Evolutionary conservation across 176 grass and related monocot species (phyloP).

Genomic region (Alopecurus myosuroides): DNA sequence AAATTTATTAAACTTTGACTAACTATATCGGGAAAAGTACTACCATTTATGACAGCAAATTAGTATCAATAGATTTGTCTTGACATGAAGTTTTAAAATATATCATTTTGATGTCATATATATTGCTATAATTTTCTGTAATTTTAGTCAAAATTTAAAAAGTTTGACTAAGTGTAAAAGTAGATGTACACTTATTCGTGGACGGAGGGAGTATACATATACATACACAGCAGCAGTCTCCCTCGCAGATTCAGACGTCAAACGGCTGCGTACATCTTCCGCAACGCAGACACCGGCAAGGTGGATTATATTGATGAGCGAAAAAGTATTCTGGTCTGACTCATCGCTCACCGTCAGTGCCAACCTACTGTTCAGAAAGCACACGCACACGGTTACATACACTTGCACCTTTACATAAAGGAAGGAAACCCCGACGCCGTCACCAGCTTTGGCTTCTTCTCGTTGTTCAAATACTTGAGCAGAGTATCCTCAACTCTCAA

Average conservation of each 20-base stretch:
- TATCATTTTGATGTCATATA: too few relatives aligned
- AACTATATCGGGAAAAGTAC: too few relatives aligned
- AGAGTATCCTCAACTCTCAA: constrained; percentile 4
- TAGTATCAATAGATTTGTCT: too few relatives aligned
- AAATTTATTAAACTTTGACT: too few relatives aligned
- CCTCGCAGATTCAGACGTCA: neutral
- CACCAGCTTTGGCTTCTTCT: constrained; percentile 27
- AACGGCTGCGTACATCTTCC: neutral
- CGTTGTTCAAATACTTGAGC: constrained; percentile 16
- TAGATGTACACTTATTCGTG: too few relatives aligned
- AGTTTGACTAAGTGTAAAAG: too few relatives aligned
- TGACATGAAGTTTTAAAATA: too few relatives aligned
- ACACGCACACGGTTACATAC: too few relatives aligned
- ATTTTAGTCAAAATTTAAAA: too few relatives aligned
- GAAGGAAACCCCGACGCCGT: constrained; percentile 8
- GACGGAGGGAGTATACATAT: too few relatives aligned
- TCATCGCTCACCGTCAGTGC: neutral
- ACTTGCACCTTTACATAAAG: constrained; percentile 37
- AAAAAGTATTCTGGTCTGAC: neutral
- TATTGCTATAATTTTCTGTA: too few relatives aligned
- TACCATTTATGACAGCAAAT: too few relatives aligned
- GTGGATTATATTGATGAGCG: neutral
- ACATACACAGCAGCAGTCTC: neutral
- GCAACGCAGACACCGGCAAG: neutral
- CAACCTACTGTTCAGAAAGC: neutral